Percentiles rank a stretch among this genome's conserved stretches.
phyloP scores from a whole-genome alignment of 768 basidiomycete species.

The Xerocomellus dryophilus region DNA sequence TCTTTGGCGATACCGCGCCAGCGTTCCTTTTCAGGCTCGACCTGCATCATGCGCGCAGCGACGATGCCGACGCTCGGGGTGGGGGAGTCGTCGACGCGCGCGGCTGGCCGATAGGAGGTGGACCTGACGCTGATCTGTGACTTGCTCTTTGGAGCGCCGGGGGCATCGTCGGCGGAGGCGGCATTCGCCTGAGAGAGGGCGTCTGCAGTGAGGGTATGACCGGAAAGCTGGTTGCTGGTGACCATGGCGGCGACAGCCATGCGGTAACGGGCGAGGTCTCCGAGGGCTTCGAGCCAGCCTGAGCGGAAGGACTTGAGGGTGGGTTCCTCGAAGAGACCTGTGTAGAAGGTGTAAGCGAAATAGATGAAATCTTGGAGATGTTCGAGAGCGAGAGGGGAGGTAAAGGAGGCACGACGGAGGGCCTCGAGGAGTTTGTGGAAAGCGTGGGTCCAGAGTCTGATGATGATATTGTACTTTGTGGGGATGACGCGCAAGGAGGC shows the following conservation, averaged over 20 bases:
- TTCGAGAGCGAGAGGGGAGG: conserved; percentile 67
- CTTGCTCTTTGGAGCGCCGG: conserved; percentile 36
- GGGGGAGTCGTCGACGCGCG: conserved; percentile 61
- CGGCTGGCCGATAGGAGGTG: conserved; percentile 47
- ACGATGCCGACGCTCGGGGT: conserved; percentile 81
- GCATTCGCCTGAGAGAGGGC: conserved; percentile 50
- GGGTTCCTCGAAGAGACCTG: conserved; percentile 81
- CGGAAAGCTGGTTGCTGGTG: conserved; percentile 44
- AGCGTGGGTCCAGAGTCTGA: conserved; percentile 86
- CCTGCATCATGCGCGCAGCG: conserved; percentile 76
- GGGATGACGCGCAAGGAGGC: conserved; percentile 87
- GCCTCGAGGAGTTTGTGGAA: conserved; percentile 91
- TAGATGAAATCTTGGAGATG: conserved; percentile 93
- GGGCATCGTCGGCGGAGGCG: conserved; percentile 24
- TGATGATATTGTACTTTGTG: conserved; percentile 92
- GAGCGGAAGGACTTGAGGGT: conserved; percentile 65
- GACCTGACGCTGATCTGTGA: conserved; percentile 26
- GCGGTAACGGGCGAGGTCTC: conserved; percentile 91
- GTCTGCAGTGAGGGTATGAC: conserved; percentile 49
- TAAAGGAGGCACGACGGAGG: conserved; percentile 79
- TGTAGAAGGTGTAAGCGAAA: conserved; percentile 93
- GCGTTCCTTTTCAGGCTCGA: conserved; percentile 88
- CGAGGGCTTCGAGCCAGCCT: conserved; percentile 95
- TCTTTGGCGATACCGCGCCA: conserved; percentile 89
- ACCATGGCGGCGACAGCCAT: conserved; percentile 95